Percentiles rank a stretch among this genome's conserved stretches.
These are phyloP conservation scores for Caryocar brasiliense DNA, from an alignment of 441 rosid species.

Conservation along the genomic window DNA sequence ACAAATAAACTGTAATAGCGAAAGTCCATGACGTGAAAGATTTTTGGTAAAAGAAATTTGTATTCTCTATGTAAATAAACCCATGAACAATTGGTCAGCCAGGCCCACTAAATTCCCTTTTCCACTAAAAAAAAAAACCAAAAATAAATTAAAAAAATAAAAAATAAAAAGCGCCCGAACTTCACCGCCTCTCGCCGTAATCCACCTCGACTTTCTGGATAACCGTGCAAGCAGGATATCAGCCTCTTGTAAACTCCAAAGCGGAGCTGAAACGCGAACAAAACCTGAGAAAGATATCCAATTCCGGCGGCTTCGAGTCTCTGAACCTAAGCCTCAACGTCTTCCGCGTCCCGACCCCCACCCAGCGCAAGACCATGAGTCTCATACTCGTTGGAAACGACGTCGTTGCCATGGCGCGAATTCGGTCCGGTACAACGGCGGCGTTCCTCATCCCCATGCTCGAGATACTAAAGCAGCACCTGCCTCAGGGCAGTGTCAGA, in stretches of 20 bases:
- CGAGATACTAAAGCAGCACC: conserved; percentile 65
- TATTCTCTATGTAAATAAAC: too few relatives aligned
- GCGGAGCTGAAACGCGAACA: conserved; percentile 65
- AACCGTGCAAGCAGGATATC: too few relatives aligned
- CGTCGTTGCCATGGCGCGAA: conserved; percentile 95
- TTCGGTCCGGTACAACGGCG: conserved; percentile 93
- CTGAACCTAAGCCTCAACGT: conserved; percentile 62
- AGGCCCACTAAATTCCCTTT: too few relatives aligned
- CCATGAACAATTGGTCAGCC: too few relatives aligned
- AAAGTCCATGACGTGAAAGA: too few relatives aligned
- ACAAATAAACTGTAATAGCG: too few relatives aligned
- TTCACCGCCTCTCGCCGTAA: too few relatives aligned
- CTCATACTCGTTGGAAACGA: conserved; percentile 76
- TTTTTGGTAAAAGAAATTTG: too few relatives aligned
- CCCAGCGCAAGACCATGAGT: conserved; percentile 95
- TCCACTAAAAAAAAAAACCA: too few relatives aligned
- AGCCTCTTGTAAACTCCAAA: conserved; percentile 54
- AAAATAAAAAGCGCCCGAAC: too few relatives aligned
- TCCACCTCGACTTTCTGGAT: too few relatives aligned
- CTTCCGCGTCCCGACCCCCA: conserved; percentile 81
- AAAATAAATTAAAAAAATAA: too few relatives aligned
- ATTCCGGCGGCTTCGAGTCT: conserved; percentile 93
- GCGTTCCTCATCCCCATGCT: conserved; percentile 91
- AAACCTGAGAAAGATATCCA: conserved; percentile 67
- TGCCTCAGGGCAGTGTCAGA: conserved; percentile 67